Evolutionary conservation across 768 basidiomycete genomes (phyloP), one percentile per base, ranked within the genome.

Genomic region (Rhodotorula graminis): DNA sequence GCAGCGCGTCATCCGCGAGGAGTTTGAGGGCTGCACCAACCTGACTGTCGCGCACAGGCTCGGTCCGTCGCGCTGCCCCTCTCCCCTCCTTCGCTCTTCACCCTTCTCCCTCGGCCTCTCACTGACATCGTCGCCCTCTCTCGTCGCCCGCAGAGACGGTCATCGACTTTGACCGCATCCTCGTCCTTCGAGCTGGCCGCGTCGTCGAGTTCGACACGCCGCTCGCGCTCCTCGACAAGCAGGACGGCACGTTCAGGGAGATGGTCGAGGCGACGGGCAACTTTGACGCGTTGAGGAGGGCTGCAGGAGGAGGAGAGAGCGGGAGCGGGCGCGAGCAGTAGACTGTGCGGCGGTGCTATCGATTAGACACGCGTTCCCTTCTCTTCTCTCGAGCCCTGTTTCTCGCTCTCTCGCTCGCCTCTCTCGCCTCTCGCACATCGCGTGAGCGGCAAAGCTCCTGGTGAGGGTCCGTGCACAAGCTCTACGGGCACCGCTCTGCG

Each of bases 151-250:
- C 61, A 74, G 73, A 75, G 31, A 76, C 77, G 1, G 59, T 79
- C 55, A 76, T 79, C 61, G 72, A 71, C 31, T 79, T 70, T 56
- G 72, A 77, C 64, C 75, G 73, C 12, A 62, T 79, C 29, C 55
- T 78, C 42, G 73, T 76, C 23, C 57, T 74, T 2, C 59, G 72
- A 25, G 65, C 62, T 0, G 78, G 78, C 8, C 49, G 59, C 7
- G 65, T 79, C 12, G 67, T 64, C 50, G 78, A 79, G 60, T 77
- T 76, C 31, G 77, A 79, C 64, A n/a, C 61, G 23, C 78, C 78
- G 2, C 40, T 27, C 25, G 64, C 29, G n/a, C 66, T 79, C 7
- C 69, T 79, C 44, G 65, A 76, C 29, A 64, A 68, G 25, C 46
- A 25, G 44, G 65, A 49, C 1, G 67, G 71, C 9, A 49, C 42